Percentiles rank a stretch among this genome's conserved stretches.
Conservation (phyloP, 2,329 filamentous ascomycete genomes). For the Pseudocercospora vitis region DNA sequence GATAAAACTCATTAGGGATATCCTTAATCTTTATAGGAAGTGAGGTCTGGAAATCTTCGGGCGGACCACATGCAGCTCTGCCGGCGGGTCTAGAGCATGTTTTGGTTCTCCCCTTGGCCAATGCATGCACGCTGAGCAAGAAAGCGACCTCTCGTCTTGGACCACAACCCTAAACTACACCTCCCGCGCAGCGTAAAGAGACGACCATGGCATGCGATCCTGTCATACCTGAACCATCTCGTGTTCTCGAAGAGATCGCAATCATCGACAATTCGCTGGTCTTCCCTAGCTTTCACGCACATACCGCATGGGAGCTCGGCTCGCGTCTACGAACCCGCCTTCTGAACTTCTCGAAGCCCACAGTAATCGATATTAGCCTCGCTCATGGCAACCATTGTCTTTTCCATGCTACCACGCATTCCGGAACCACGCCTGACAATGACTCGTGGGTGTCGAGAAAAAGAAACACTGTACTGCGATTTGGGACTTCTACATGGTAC, state of each 20-base stretch:
- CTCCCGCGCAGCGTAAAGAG: too few species aligned
- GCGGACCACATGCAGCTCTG: too few species aligned
- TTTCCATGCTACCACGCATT: slow-evolving; percentile 68
- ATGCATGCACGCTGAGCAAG: too few species aligned
- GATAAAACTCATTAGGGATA: too few species aligned
- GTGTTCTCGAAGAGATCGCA: slow-evolving; percentile 43
- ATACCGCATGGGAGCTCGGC: slow-evolving; percentile 66
- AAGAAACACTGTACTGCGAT: slow-evolving; percentile 69
- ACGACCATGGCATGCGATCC: slow-evolving; percentile 30
- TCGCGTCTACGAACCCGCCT: slow-evolving; percentile 65
- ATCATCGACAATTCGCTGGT: slow-evolving; percentile 45
- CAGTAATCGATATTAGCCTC: slow-evolving; percentile 65
- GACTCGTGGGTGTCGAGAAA: slow-evolving; percentile 63
- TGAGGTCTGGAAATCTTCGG: too few species aligned
- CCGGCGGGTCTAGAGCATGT: too few species aligned
- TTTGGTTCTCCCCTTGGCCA: too few species aligned
- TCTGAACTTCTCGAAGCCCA: slow-evolving; percentile 54
- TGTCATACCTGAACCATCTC: slow-evolving; percentile 31
- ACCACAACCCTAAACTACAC: too few species aligned
- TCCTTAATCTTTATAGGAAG: too few species aligned
- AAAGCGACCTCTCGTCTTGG: neutral
- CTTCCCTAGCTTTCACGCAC: slow-evolving; percentile 60
- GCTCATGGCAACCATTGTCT: slow-evolving; percentile 53
- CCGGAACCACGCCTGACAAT: slow-evolving; percentile 66
- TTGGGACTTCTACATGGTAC: slow-evolving; percentile 68